Base-by-base conservation (phyloP, 2,329 filamentous ascomycete species). In the Albophoma yamanashiensis region DNA sequence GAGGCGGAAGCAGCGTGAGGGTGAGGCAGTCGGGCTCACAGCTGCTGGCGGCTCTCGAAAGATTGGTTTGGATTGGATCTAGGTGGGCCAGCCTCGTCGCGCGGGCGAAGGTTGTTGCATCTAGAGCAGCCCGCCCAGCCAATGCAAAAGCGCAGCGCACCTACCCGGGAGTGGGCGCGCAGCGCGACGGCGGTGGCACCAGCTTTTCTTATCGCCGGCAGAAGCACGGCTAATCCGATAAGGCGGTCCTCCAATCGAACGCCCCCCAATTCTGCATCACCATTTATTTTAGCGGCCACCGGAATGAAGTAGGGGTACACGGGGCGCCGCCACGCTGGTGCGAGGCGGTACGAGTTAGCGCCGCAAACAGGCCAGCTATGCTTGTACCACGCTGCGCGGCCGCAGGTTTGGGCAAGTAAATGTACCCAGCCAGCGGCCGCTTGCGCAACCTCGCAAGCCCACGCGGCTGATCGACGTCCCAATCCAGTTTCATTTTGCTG, bases 151-250 rank as follows among this genome's bases (percentile, higher is more conserved):
- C 27, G 27, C 27, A 3, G 27, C 27, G 27, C 27, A 31, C 27
- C 27, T 31, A 31, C 27, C 27, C 27, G 27, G 27, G 27, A 31
- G 27, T 31, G 27, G 27, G 27, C 27, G 27, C 27, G 27, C 3
- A 31, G 38, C 38, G 55, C 55, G 39, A 20, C 39, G 17, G 40
- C 20, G 40, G 40, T n/a, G 40, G 20, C n/a, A 43, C 15, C 40
- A 43, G 40, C 40, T 43, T 43, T 57, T 43, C 43, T 34, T 58
- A 47, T 58, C 42, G 50, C 39, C 61, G 61, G 61, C 31, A 9
- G 36, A 62, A 43, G 2, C 4, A 14, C 61, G 61, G 59, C 31
- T 52, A 50, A 36, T 57, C 56, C 36, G 39, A 43, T 57, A 45
- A 4, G 22, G 40, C 40, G 2, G 1, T 20, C 40, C 40, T 7